Conservation (phyloP, 176 grass and related monocot species). For the Bolboschoenus planiculmis region DNA sequence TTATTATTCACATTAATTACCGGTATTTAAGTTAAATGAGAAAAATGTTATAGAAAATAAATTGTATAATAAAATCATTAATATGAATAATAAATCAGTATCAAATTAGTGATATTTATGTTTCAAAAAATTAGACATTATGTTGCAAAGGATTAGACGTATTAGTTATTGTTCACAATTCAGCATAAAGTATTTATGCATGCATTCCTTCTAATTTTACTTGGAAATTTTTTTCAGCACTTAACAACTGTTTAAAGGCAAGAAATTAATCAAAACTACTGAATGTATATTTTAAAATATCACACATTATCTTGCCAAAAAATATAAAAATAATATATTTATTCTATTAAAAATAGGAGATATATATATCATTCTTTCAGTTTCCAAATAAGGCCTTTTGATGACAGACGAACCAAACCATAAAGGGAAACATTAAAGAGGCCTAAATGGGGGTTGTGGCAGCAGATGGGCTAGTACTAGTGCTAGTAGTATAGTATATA, state of each 20-base stretch:
- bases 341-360: neutral
- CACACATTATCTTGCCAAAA: neutral
- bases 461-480: neutral
- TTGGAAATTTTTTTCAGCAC: neutral
- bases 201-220: neutral
- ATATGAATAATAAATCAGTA: no score
- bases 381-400: neutral
- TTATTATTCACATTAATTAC: no score
- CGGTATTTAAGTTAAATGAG: no score
- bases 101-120: no score
- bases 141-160: neutral
- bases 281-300: neutral
- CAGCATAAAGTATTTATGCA: neutral
- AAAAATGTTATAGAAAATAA: no score
- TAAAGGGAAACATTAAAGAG: conserved; percentile 3
- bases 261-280: neutral
- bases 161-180: neutral
- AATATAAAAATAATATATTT: neutral
- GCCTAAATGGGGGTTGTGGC: conserved; percentile 1
- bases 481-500: no score
- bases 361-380: no score
- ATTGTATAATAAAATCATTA: no score
- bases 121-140: no score
- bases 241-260: neutral
- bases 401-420: neutral